phyloP scores from a whole-genome alignment of 2,329 filamentous ascomycete genomes.

The Nemania serpens region DNA sequence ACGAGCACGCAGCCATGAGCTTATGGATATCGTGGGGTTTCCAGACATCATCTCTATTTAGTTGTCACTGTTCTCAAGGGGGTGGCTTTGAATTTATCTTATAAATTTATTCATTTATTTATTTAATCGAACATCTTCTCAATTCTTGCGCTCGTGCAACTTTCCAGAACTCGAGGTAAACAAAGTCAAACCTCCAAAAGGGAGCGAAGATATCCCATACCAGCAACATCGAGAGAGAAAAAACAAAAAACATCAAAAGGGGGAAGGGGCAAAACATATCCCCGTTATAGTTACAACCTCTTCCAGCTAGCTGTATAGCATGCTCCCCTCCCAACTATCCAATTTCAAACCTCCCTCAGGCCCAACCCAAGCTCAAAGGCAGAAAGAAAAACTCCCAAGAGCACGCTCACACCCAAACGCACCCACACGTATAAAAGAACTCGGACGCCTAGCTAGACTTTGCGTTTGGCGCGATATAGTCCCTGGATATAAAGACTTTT shows the following conservation, averaged over 20 bases:
- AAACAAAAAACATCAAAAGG: no score
- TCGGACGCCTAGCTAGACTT: slow-evolving; percentile 20
- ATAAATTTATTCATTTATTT: slow-evolving; percentile 15
- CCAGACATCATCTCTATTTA: background rate
- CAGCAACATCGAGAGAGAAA: slow-evolving; percentile 1
- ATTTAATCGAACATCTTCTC: slow-evolving; percentile 14
- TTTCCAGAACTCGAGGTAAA: background rate
- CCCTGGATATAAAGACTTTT: background rate
- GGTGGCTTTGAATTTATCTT: slow-evolving; percentile 3
- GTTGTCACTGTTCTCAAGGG: background rate
- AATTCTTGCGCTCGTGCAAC: slow-evolving; percentile 10
- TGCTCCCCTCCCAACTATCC: background rate
- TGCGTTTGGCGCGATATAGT: slow-evolving; percentile 17
- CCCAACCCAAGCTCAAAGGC: background rate
- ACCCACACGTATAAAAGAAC: background rate
- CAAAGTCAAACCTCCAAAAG: slow-evolving; percentile 5
- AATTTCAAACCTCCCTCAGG: background rate
- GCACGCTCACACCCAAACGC: background rate
- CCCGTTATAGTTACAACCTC: slow-evolving; percentile 20
- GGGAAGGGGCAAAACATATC: background rate
- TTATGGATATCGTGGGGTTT: background rate
- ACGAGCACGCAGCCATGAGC: background rate
- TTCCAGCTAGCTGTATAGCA: no score
- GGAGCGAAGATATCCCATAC: background rate
- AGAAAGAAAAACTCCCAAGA: background rate